Evolutionary conservation across 2,329 filamentous ascomycete species (phyloP), one percentile per base, ranked within the genome.

Genomic region (Trichophaea hybrida): DNA sequence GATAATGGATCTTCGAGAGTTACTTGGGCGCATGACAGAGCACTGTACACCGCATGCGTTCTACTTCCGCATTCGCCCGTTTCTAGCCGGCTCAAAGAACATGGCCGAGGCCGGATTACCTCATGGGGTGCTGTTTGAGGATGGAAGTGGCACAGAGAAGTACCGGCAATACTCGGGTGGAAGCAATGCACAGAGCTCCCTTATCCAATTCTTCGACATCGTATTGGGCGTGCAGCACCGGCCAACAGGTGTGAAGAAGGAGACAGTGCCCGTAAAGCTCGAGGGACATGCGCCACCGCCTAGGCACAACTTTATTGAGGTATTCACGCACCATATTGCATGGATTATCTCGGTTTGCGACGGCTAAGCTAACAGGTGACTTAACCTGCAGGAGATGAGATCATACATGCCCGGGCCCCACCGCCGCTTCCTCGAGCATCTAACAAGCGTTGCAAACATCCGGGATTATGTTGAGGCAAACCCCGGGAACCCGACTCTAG

Each of bases 131-230:
- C 75, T 91, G 53, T 97, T 96, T 71, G 89, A 96, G 66, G 81
- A 88, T 64, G 88, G 85, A 17, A 81, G 80, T 8, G 84, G 82
- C 32, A 76, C 75, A 10, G 78, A 82, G 35, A 75, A 78, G 3
- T 94, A 88, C 70, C 83, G 85, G 33, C 87, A 96, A 70, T 95
- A 89, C 71, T 86, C 86, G 63, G 93, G 93, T 44, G 93, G 93
- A 34, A 96, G 89, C 74, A 97, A 98, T 69, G 93, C 93, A 0
- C 93, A 98, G 73, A 94, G 88, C 76, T 96, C 90, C 60, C 76
- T 97, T 61, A 93, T 98, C 63, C 93, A 98, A 68, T 96, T 97
- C 75, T 97, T 97, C 70, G 93, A 98, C 71, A 82, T 97, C 54
- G 83, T 88, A 1, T 80, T 98, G 1, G 89, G 89, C 48, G 80